These are phyloP conservation scores for Glycine soja DNA, from an alignment of 306 rosid species.

Conservation along the genomic window DNA sequence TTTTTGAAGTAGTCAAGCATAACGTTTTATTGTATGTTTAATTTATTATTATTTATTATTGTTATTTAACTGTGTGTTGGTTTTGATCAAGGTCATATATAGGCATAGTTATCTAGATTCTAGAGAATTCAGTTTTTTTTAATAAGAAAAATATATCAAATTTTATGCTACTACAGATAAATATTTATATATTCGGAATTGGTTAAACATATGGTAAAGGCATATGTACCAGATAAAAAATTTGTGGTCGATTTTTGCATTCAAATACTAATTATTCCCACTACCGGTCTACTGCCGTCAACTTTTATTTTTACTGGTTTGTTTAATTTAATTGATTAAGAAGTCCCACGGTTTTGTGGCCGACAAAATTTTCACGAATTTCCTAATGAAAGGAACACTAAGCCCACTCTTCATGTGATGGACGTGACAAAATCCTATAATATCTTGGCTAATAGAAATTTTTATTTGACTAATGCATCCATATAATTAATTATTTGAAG, in stretches of 20 bases:
- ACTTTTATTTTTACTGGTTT: background rate
- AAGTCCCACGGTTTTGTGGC: slow-evolving; percentile 9
- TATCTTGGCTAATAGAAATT: background rate
- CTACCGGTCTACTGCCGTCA: too few relatives aligned
- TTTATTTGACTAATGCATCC: background rate
- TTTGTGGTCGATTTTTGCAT: background rate
- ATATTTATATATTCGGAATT: too few relatives aligned
- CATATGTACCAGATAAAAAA: too few relatives aligned
- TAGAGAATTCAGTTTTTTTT: background rate
- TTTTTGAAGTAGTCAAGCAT: slow-evolving; percentile 22
- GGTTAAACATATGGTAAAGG: too few relatives aligned
- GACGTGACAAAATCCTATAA: slow-evolving; percentile 19
- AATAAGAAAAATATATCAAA: background rate
- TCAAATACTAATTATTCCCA: background rate
- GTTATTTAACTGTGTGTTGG: background rate
- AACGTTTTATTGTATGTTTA: background rate
- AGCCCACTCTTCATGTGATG: background rate
- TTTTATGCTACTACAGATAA: too few relatives aligned
- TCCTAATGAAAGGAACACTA: background rate
- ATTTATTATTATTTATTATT: background rate
- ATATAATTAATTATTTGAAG: background rate
- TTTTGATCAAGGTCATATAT: background rate
- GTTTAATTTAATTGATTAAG: slow-evolving; percentile 2
- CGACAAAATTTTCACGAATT: slow-evolving; percentile 30
- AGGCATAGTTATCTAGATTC: background rate